Conservation (phyloP, 148 eudicot genomes). For the Suaeda aralocaspica region DNA sequence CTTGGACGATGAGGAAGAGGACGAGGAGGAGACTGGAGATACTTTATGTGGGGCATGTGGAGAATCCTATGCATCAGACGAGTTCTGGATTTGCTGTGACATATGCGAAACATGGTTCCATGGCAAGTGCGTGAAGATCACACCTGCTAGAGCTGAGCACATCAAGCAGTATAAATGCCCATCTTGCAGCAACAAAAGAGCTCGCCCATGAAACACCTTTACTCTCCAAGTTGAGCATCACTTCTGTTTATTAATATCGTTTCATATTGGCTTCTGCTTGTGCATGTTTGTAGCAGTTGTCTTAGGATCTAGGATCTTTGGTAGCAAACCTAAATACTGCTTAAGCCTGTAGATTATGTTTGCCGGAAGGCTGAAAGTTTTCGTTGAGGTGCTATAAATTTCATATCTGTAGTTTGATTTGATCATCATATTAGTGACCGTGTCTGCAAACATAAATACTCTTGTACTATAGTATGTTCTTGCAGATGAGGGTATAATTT, state of each 20-base stretch:
- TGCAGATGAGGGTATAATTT: conserved; percentile 7
- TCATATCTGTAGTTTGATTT: neutral
- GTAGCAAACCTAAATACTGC: conserved; percentile 14
- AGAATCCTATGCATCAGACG: conserved; percentile 65
- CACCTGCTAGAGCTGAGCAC: conserved; percentile 87
- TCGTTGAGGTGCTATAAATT: conserved; percentile 13
- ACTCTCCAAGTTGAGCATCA: neutral
- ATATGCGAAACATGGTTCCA: conserved; percentile 92
- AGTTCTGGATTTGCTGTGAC: conserved; percentile 93
- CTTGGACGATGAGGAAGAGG: conserved; percentile 70
- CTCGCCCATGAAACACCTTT: conserved; percentile 43
- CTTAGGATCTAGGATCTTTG: conserved; percentile 20
- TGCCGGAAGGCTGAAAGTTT: conserved; percentile 20
- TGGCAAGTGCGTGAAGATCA: conserved; percentile 92
- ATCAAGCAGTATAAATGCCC: conserved; percentile 98
- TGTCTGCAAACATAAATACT: conserved; percentile 6
- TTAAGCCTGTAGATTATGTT: conserved; percentile 21
- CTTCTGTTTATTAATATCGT: conserved; percentile 20
- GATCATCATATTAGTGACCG: neutral
- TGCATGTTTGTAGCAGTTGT: conserved; percentile 26
- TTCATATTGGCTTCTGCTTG: conserved; percentile 18
- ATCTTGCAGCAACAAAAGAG: conserved; percentile 78
- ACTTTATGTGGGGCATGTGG: conserved; percentile 87
- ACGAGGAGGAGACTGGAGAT: conserved; percentile 76
- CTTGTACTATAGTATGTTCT: neutral